Conservation (phyloP, 2,329 filamentous ascomycete species). For the Ceratocystis eucalypticola region DNA sequence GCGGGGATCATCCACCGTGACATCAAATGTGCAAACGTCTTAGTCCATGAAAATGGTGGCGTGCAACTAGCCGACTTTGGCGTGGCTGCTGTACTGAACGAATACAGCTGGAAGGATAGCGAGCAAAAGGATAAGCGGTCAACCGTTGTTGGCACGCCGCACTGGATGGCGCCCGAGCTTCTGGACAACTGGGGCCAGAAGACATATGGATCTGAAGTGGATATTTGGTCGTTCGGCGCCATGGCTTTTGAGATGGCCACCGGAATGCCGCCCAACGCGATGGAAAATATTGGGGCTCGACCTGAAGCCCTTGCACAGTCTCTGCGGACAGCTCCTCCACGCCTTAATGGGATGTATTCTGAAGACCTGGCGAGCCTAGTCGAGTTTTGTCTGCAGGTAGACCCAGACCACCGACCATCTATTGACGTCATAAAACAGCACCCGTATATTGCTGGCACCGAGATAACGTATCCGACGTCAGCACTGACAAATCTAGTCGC, state of each 20-base stretch:
- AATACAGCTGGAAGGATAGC: slow-evolving; percentile 32
- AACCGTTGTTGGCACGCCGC: slow-evolving; percentile 68
- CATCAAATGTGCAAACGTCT: slow-evolving; percentile 65
- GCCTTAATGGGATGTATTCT: slow-evolving; percentile 60
- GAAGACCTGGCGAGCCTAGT: slow-evolving; percentile 54
- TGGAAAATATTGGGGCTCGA: slow-evolving; percentile 32
- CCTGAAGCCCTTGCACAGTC: slow-evolving; percentile 33
- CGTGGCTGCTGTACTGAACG: slow-evolving; percentile 46
- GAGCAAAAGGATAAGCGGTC: slow-evolving; percentile 66
- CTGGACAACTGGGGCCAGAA: slow-evolving; percentile 39
- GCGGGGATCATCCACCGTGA: slow-evolving; percentile 58
- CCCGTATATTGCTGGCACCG: slow-evolving; percentile 52
- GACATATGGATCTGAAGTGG: slow-evolving; percentile 54
- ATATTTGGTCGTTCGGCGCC: slow-evolving; percentile 77
- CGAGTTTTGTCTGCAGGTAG: slow-evolving; percentile 57
- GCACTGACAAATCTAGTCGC: slow-evolving; percentile 53
- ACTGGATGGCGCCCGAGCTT: slow-evolving; percentile 79
- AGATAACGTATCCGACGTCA: slow-evolving; percentile 48
- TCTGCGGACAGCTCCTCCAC: slow-evolving; percentile 48
- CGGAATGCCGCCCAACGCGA: slow-evolving; percentile 57
- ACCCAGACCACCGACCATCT: slow-evolving; percentile 53
- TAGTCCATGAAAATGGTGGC: slow-evolving; percentile 61
- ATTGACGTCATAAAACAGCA: slow-evolving; percentile 58
- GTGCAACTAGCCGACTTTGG: slow-evolving; percentile 80
- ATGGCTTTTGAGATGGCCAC: slow-evolving; percentile 72